These are phyloP conservation scores for Zygoascus bituminiphila DNA, from an alignment of 805 yeast species.

Conservation along the genomic window DNA sequence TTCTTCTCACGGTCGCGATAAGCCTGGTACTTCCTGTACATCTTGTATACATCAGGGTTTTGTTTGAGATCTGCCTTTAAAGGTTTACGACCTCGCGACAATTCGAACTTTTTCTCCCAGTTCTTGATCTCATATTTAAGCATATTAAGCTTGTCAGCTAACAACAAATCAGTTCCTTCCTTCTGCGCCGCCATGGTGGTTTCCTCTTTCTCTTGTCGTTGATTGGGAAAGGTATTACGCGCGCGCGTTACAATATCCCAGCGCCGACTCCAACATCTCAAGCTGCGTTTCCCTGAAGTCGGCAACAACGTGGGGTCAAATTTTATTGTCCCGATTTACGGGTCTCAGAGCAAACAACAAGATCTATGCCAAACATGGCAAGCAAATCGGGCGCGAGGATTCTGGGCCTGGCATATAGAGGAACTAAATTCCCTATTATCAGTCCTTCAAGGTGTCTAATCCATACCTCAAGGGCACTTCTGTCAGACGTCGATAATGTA, in stretches of 20 bases:
- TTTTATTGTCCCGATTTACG: too few species aligned
- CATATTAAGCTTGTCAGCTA: not conserved
- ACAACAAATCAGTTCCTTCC: not conserved
- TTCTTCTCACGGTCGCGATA: conserved; percentile 2
- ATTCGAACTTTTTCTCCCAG: conserved; percentile 46
- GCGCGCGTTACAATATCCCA: too few species aligned
- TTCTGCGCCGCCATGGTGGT: not conserved
- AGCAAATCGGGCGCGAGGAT: not conserved
- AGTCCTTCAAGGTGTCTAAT: too few species aligned
- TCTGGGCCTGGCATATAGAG: not conserved
- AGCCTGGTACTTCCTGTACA: conserved; percentile 19
- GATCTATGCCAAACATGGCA: not conserved
- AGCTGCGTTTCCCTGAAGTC: not conserved
- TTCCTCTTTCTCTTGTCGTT: too few species aligned
- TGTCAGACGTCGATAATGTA: too few species aligned
- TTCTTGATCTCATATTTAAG: conserved; percentile 41
- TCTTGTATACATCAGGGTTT: conserved; percentile 20
- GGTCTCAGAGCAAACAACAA: not conserved
- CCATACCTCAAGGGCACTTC: too few species aligned
- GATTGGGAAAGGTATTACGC: too few species aligned
- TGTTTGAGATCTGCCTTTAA: conserved; percentile 39
- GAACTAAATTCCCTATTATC: too few species aligned
- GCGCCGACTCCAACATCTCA: too few species aligned
- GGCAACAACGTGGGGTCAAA: not conserved
- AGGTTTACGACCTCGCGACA: conserved; percentile 38